phyloP scores from a whole-genome alignment of 1,139 yeast species.

The Candida sojae region DNA sequence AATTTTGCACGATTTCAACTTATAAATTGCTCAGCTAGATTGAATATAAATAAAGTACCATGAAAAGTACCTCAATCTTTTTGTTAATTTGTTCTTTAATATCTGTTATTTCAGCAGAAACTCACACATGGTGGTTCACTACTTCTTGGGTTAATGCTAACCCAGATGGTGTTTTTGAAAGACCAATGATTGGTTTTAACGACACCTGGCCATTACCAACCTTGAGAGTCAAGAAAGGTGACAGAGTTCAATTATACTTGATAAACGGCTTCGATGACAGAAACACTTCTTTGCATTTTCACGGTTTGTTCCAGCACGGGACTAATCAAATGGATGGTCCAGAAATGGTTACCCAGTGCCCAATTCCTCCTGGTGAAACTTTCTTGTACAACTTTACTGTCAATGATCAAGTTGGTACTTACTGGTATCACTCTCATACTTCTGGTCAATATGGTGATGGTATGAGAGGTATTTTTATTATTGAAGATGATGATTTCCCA shows the following conservation, averaged over 20 bases:
- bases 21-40: background rate
- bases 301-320: constrained; percentile 68
- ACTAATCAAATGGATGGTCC: constrained; percentile 76
- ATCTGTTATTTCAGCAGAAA: constrained; percentile 32
- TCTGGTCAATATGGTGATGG: constrained; percentile 81
- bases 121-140: constrained; percentile 55
- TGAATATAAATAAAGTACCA: constrained; percentile 1
- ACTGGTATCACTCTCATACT: constrained; percentile 84
- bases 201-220: constrained; percentile 76
- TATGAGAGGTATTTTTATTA: constrained; percentile 67
- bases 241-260: constrained; percentile 57
- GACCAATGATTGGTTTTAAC: constrained; percentile 65
- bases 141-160: constrained; percentile 58
- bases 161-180: constrained; percentile 60
- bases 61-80: constrained; percentile 8
- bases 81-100: constrained; percentile 4
- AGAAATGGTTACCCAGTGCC: constrained; percentile 75
- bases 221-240: constrained; percentile 63
- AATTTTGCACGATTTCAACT: background rate
- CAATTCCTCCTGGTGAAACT: constrained; percentile 67
- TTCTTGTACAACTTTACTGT: constrained; percentile 67
- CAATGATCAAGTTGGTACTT: constrained; percentile 67
- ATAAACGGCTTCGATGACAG: constrained; percentile 56
- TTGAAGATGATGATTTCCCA: constrained; percentile 61
- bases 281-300: constrained; percentile 73